phyloP scores from a whole-genome alignment of 371 early-diverging fungal species.

The Chytridium lagenaria region DNA sequence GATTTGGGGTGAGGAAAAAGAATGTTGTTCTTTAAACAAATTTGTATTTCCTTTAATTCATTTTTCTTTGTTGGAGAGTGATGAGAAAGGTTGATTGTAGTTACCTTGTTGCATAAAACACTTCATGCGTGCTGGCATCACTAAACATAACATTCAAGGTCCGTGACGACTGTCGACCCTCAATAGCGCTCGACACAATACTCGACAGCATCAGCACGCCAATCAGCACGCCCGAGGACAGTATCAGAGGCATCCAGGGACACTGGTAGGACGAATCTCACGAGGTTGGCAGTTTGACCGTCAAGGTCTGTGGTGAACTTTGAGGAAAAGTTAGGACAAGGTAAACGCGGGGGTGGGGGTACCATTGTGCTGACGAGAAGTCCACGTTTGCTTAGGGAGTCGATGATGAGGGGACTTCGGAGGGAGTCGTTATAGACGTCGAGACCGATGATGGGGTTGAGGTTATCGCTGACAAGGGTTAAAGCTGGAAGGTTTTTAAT shows the following conservation, averaged over 20 bases:
- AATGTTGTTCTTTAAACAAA: not conserved
- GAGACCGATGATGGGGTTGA: not conserved
- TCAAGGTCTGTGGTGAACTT: not conserved
- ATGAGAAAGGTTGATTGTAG: not conserved
- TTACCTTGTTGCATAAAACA: not conserved
- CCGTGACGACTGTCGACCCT: not conserved
- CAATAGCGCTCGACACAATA: not conserved
- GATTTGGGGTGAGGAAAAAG: not conserved
- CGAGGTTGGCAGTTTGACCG: not conserved
- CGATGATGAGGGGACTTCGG: not conserved
- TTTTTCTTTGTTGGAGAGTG: not conserved
- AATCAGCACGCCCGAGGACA: not conserved
- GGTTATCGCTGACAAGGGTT: not conserved
- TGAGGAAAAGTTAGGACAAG: not conserved
- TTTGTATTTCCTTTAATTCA: not conserved
- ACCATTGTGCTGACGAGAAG: not conserved
- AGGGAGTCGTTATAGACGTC: not conserved
- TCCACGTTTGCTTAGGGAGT: not conserved
- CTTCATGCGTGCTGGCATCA: not conserved
- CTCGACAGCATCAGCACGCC: not conserved
- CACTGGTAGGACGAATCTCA: not conserved
- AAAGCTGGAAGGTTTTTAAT: constrained; percentile 2
- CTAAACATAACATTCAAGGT: not conserved
- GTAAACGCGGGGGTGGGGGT: not conserved
- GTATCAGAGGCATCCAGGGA: not conserved